Evolutionary conservation across 768 basidiomycete genomes (phyloP).

Genomic region (Floccularia luteovirens): DNA sequence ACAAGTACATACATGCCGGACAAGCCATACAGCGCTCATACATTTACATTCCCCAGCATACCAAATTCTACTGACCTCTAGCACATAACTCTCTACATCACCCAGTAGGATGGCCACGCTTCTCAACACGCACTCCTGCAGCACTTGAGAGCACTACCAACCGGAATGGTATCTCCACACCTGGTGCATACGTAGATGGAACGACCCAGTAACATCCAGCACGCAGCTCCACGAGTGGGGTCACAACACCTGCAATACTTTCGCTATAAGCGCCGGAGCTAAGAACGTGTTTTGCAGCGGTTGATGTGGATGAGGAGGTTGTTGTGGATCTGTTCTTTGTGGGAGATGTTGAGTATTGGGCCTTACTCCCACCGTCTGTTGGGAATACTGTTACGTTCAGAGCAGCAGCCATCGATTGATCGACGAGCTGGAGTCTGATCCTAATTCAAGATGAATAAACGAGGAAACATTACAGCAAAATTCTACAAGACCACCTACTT

Average conservation of each 20-base stretch:
- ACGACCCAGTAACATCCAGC: conserved; percentile 66
- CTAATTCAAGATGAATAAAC: conserved; percentile 25
- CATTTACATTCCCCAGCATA: too few species aligned
- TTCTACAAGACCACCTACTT: conserved; percentile 32
- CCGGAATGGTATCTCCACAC: conserved; percentile 47
- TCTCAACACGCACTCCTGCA: conserved; percentile 9
- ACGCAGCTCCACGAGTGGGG: conserved; percentile 39
- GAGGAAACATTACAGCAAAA: not conserved
- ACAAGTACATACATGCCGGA: too few species aligned
- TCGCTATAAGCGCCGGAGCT: conserved; percentile 84
- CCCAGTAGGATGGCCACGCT: too few species aligned
- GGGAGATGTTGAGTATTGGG: too few species aligned
- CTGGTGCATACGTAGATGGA: conserved; percentile 67
- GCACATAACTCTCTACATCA: too few species aligned
- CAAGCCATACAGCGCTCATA: too few species aligned
- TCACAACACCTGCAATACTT: conserved; percentile 62
- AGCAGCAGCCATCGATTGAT: conserved; percentile 32
- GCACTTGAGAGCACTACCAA: conserved; percentile 52
- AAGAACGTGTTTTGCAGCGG: conserved; percentile 27
- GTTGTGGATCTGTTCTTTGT: too few species aligned
- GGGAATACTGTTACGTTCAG: conserved; percentile 59
- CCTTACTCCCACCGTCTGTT: conserved; percentile 12
- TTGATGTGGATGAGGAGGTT: conserved; percentile 15
- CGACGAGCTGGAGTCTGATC: conserved; percentile 59
- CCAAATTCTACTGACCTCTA: too few species aligned